Evolutionary conservation across 306 rosid species (phyloP).

Genomic region (Lupinus albus): DNA sequence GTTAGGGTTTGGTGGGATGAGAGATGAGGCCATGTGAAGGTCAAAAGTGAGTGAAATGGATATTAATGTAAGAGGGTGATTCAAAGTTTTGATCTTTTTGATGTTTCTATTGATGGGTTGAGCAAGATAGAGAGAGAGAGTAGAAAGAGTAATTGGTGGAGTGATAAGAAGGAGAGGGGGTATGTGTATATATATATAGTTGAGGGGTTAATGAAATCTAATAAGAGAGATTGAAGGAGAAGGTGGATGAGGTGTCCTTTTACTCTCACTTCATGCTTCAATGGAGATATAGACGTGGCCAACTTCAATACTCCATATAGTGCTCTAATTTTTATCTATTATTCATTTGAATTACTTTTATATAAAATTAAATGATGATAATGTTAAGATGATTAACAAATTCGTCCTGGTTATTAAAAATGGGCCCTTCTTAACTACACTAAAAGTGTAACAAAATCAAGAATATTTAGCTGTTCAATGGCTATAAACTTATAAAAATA

Average conservation of each 20-base stretch:
- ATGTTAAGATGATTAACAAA: not conserved
- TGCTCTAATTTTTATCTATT: too few relatives aligned
- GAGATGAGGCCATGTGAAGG: slow-evolving; percentile 58
- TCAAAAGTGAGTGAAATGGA: not conserved
- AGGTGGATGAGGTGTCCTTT: slow-evolving; percentile 45
- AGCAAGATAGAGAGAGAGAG: not conserved
- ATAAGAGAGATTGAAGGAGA: slow-evolving; percentile 2
- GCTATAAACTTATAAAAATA: not conserved
- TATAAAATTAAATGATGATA: too few relatives aligned
- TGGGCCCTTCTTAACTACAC: not conserved
- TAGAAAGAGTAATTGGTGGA: slow-evolving; percentile 24
- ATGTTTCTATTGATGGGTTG: slow-evolving; percentile 18
- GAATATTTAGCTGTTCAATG: not conserved
- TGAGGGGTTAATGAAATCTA: not conserved
- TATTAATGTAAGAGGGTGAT: not conserved
- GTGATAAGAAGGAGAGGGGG: not conserved
- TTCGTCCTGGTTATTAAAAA: not conserved
- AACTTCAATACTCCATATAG: too few relatives aligned
- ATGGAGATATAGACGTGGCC: slow-evolving; percentile 42
- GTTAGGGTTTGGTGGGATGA: slow-evolving; percentile 62
- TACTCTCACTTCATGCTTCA: slow-evolving; percentile 29
- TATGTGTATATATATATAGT: too few relatives aligned
- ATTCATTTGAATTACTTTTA: too few relatives aligned
- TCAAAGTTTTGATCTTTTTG: not conserved
- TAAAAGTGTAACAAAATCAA: not conserved